phyloP scores from a whole-genome alignment of 1,139 yeast species.

The Suzukiozyma palmioleophila region DNA sequence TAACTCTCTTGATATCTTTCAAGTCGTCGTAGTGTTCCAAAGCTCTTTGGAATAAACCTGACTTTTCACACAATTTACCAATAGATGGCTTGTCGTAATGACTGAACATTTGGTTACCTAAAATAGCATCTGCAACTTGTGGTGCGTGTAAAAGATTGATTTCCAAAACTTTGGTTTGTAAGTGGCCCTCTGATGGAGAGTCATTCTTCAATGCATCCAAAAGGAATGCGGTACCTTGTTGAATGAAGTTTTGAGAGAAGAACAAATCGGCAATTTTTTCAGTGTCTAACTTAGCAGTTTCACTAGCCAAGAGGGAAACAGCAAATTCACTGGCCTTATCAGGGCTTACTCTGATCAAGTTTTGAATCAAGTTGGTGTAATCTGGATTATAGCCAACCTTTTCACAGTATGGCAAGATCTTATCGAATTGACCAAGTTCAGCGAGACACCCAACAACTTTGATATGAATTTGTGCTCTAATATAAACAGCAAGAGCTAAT shows the following conservation, averaged over 20 bases:
- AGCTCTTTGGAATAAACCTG: conserved; percentile 92
- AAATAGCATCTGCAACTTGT: conserved; percentile 98
- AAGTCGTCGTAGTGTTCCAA: conserved; percentile 92
- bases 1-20: conserved; percentile 91
- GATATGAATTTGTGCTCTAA: conserved; percentile 78
- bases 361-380: conserved; percentile 84
- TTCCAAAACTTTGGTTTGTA: conserved; percentile 92
- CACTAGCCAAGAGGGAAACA: conserved; percentile 67
- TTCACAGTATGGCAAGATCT: conserved; percentile 89
- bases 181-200: conserved; percentile 90
- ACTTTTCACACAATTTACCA: conserved; percentile 89
- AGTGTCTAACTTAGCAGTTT: conserved; percentile 64
- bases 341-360: conserved; percentile 88
- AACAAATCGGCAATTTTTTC: conserved; percentile 91
- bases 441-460: conserved; percentile 93
- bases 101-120: conserved; percentile 93
- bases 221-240: conserved; percentile 98
- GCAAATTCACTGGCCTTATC: conserved; percentile 98
- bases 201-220: conserved; percentile 94
- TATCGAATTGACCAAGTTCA: conserved; percentile 94
- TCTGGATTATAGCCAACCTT: conserved; percentile 89
- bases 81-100: conserved; percentile 93
- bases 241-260: conserved; percentile 89
- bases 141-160: conserved; percentile 94
- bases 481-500: conserved; percentile 85